phyloP scores from a whole-genome alignment of 2,329 filamentous ascomycete genomes.

The Fusarium oxysporum region DNA sequence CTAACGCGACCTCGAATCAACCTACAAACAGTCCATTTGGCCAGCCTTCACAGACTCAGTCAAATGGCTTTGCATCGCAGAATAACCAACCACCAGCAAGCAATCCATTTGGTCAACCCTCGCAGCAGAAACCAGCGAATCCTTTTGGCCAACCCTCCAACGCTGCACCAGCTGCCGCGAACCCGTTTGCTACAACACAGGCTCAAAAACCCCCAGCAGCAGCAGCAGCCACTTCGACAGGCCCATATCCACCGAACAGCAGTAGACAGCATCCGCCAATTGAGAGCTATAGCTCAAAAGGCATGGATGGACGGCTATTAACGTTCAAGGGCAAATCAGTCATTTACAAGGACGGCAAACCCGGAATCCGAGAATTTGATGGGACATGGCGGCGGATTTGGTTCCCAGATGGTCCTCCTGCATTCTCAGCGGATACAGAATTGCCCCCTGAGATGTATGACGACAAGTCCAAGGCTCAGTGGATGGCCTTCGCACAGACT shows the following conservation, averaged over 20 bases:
- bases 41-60: conserved; percentile 39
- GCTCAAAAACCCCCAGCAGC: neutral
- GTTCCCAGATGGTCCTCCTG: conserved; percentile 77
- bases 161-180: conserved; percentile 32
- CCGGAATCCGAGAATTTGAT: conserved; percentile 63
- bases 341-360: conserved; percentile 63
- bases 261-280: conserved; percentile 58
- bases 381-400: conserved; percentile 74
- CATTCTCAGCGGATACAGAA: conserved; percentile 73
- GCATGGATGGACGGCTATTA: conserved; percentile 59
- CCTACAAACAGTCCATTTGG: conserved; percentile 45
- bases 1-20: conserved; percentile 29
- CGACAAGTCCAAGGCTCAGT: conserved; percentile 70
- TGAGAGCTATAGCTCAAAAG: conserved; percentile 57
- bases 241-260: conserved; percentile 59
- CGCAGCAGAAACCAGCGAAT: conserved; percentile 20
- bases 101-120: conserved; percentile 45
- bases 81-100: conserved; percentile 36
- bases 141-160: conserved; percentile 46
- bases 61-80: conserved; percentile 41
- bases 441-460: conserved; percentile 67
- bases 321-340: conserved; percentile 75
- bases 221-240: conserved; percentile 34
- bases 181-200: conserved; percentile 41
- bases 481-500: conserved; percentile 71